Conservation (phyloP, 306 rosid species). For the Prosopis cineraria region DNA sequence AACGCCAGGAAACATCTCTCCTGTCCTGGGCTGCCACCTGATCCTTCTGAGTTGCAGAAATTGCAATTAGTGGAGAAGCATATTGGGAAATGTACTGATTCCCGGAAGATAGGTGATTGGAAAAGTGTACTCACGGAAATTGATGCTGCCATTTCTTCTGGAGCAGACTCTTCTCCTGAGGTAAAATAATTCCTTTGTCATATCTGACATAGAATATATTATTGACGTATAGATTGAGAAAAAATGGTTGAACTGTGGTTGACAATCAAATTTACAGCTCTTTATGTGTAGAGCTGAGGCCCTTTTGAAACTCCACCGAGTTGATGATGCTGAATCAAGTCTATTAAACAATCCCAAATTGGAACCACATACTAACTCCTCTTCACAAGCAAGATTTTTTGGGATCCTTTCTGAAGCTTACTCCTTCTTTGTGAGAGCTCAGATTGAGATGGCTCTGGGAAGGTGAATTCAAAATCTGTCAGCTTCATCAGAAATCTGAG, state of each 20-base stretch:
- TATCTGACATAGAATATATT: background rate
- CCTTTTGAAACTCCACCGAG: conserved; percentile 69
- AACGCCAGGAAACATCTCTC: conserved; percentile 68
- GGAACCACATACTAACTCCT: conserved; percentile 34
- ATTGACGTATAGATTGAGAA: background rate
- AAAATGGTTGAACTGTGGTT: conserved; percentile 44
- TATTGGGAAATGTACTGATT: conserved; percentile 60
- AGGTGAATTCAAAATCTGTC: conserved; percentile 57
- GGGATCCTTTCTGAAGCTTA: conserved; percentile 77
- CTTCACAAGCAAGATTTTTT: conserved; percentile 49
- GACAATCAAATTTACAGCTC: conserved; percentile 69
- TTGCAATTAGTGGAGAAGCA: conserved; percentile 68
- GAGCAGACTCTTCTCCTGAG: conserved; percentile 70
- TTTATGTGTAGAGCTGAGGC: conserved; percentile 81
- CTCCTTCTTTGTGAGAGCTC: conserved; percentile 57
- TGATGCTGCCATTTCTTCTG: conserved; percentile 63
- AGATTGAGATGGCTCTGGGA: conserved; percentile 78
- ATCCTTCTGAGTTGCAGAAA: conserved; percentile 55
- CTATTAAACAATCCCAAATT: conserved; percentile 48
- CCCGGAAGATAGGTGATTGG: conserved; percentile 72
- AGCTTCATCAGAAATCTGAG: conserved; percentile 39
- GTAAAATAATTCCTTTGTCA: conserved; percentile 30
- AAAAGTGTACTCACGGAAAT: conserved; percentile 60
- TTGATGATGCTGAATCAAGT: conserved; percentile 65
- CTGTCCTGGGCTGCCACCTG: conserved; percentile 53